Evolutionary conservation across 345 rosid species (phyloP).

Genomic region (Firmiana major): DNA sequence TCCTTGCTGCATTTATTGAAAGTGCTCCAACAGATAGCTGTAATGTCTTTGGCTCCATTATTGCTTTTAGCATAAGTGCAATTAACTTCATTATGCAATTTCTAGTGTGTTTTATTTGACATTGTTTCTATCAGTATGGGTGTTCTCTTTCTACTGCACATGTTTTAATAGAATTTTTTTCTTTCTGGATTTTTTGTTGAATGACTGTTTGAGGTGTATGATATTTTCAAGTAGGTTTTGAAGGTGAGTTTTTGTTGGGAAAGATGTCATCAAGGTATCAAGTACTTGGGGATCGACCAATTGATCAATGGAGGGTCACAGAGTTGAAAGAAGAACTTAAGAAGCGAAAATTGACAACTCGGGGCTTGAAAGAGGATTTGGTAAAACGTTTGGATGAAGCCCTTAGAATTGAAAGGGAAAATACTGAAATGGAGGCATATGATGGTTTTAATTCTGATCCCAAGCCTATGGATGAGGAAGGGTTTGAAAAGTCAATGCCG

Average conservation of each 20-base stretch:
- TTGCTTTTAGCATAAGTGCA: too few relatives aligned
- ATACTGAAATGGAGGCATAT: conserved; percentile 24
- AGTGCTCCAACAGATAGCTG: not conserved
- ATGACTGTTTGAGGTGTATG: conserved; percentile 8
- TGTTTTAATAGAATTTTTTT: not conserved
- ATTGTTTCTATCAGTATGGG: not conserved
- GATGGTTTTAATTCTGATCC: conserved; percentile 25
- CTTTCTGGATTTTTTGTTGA: not conserved
- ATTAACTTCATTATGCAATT: not conserved
- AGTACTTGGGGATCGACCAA: conserved; percentile 61
- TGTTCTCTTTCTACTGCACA: not conserved
- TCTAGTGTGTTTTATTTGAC: not conserved
- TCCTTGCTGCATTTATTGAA: not conserved
- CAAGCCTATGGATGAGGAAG: conserved; percentile 16
- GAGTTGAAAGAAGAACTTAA: conserved; percentile 96
- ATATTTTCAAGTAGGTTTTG: conserved; percentile 21
- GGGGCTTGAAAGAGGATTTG: conserved; percentile 82
- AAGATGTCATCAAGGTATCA: conserved; percentile 78
- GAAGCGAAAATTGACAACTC: conserved; percentile 54
- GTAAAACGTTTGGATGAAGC: conserved; percentile 79
- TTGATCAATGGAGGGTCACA: conserved; percentile 92
- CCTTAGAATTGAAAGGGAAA: conserved; percentile 57
- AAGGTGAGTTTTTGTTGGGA: conserved; percentile 21
- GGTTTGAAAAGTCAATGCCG: conserved; percentile 24
- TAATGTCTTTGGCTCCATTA: not conserved